Conservation (phyloP, 2,329 filamentous ascomycete species). For the Botrytis aclada region DNA sequence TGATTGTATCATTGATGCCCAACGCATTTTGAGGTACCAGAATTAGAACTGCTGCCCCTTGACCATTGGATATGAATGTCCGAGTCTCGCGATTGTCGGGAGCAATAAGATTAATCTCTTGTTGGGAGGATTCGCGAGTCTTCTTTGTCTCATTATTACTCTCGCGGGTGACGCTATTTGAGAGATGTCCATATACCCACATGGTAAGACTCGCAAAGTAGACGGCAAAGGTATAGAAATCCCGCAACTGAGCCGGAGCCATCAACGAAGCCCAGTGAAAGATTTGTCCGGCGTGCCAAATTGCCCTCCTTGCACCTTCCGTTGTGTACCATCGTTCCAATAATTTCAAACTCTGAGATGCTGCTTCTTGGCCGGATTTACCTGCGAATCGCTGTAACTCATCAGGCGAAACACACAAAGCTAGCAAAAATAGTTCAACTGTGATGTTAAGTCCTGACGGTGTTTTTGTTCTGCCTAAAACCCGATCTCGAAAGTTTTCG, state of each 20-base stretch:
- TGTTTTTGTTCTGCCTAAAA: neutral
- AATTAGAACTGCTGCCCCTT: neutral
- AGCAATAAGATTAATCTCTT: neutral
- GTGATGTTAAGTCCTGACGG: neutral
- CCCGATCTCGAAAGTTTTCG: neutral
- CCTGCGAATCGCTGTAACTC: neutral
- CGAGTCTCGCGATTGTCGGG: neutral
- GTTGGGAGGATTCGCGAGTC: neutral
- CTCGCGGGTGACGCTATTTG: neutral
- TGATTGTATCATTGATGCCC: neutral
- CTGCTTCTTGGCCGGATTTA: neutral
- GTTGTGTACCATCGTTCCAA: neutral
- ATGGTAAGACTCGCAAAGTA: neutral
- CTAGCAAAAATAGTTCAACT: neutral
- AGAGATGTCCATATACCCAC: neutral
- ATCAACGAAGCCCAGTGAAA: neutral
- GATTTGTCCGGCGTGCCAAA: neutral
- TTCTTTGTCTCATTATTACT: neutral
- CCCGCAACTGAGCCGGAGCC: neutral
- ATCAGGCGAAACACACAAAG: neutral
- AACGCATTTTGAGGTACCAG: neutral
- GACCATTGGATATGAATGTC: neutral
- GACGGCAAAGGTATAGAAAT: neutral
- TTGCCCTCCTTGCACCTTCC: neutral
- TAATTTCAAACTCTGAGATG: neutral